Evolutionary conservation across 164 flowering plant species (phyloP).

Genomic region (Tetrastigma voinierianum): DNA sequence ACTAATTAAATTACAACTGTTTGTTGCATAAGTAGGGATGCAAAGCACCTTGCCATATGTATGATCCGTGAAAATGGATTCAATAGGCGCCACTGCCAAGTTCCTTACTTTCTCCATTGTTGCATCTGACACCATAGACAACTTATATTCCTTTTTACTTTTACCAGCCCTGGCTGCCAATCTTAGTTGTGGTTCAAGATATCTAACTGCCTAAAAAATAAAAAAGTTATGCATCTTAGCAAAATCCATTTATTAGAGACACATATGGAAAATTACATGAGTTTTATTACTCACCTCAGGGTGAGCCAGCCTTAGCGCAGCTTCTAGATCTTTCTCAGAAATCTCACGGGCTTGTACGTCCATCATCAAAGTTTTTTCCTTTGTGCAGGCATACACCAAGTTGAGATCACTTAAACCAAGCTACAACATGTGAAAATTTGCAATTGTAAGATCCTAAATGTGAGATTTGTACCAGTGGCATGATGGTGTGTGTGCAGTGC

Average conservation of each 20-base stretch:
- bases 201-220: constrained; percentile 76
- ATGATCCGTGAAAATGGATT: constrained; percentile 88
- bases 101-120: no score
- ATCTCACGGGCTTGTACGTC: constrained; percentile 96
- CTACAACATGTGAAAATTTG: constrained; percentile 53
- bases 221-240: constrained; percentile 13
- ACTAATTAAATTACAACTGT: background rate
- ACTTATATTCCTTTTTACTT: constrained; percentile 65
- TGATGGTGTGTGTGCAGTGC: background rate
- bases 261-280: no score
- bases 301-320: constrained; percentile 84
- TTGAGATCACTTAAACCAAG: constrained; percentile 88
- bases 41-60: constrained; percentile 81
- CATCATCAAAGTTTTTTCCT: constrained; percentile 94
- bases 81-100: constrained; percentile 69
- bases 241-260: background rate
- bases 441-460: background rate
- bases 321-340: constrained; percentile 85
- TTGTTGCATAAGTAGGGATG: background rate
- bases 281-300: constrained; percentile 66
- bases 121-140: no score
- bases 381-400: constrained; percentile 94
- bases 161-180: constrained; percentile 93
- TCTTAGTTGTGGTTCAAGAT: constrained; percentile 84
- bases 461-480: background rate